Conservation (phyloP, 257 asterid species). For the Cynanchum wilfordii region DNA sequence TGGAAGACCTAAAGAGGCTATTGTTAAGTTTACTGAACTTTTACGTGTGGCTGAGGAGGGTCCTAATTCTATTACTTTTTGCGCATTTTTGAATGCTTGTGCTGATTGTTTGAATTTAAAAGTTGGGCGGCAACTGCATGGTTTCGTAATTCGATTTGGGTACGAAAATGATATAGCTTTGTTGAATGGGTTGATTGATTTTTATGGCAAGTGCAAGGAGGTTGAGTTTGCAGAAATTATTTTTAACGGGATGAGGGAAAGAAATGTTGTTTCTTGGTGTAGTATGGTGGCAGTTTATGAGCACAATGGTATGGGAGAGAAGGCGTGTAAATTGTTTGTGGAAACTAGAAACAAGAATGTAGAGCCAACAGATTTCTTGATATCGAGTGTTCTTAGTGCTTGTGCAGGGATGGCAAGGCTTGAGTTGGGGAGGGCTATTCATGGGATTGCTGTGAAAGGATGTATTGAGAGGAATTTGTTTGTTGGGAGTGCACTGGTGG, state of each 20-base stretch:
- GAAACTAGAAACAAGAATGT: conserved; percentile 43
- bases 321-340: conserved; percentile 48
- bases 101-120: conserved; percentile 47
- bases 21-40: conserved; percentile 49
- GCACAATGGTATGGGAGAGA: conserved; percentile 70
- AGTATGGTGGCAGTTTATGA: conserved; percentile 70
- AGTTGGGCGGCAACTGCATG: conserved; percentile 71
- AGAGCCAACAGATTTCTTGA: conserved; percentile 59
- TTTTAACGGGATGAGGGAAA: conserved; percentile 43
- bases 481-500: conserved; percentile 84
- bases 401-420: conserved; percentile 75
- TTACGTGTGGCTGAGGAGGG: conserved; percentile 30
- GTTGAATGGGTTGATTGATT: conserved; percentile 67
- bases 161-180: conserved; percentile 52
- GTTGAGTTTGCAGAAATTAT: conserved; percentile 45
- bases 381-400: conserved; percentile 81
- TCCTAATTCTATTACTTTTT: conserved; percentile 74
- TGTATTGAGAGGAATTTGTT: conserved; percentile 54
- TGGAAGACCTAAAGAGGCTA: conserved; percentile 43
- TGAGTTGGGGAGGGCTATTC: conserved; percentile 68
- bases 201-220: conserved; percentile 66
- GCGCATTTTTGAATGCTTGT: conserved; percentile 75
- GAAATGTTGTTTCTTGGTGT: conserved; percentile 78
- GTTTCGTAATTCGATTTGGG: conserved; percentile 49
- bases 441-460: conserved; percentile 74